These are phyloP conservation scores for Exophiala spinifera DNA, from an alignment of 2,329 filamentous ascomycete species.

Conservation along the genomic window DNA sequence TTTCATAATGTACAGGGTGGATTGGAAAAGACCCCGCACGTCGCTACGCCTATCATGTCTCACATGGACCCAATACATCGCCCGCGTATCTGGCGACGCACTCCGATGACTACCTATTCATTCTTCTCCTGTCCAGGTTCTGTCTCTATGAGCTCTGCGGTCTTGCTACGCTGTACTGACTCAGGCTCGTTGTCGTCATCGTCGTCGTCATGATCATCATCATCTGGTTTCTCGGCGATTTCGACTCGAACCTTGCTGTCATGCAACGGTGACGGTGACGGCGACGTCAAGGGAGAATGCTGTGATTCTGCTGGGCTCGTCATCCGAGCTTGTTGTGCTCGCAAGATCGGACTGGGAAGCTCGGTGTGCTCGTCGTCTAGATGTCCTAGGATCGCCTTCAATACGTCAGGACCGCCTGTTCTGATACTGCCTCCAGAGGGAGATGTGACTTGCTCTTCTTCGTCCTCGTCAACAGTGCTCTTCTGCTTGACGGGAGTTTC, in stretches of 20 bases:
- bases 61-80: too few relatives aligned
- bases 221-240: background rate
- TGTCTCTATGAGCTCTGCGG: too few relatives aligned
- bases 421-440: slow-evolving; percentile 27
- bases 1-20: too few relatives aligned
- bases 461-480: slow-evolving; percentile 2
- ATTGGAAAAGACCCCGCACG: too few relatives aligned
- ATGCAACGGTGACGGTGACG: too few relatives aligned
- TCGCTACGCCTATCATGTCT: too few relatives aligned
- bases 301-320: background rate
- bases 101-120: background rate
- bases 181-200: background rate
- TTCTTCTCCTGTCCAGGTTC: background rate
- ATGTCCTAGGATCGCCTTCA: slow-evolving; percentile 26
- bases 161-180: too few relatives aligned
- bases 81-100: too few relatives aligned
- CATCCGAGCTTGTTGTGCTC: background rate
- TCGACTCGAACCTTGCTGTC: background rate
- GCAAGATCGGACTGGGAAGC: slow-evolving; percentile 1
- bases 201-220: background rate
- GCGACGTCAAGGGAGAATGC: too few relatives aligned
- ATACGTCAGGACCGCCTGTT: slow-evolving; percentile 24
- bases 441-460: slow-evolving; percentile 18
- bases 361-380: slow-evolving; percentile 12
- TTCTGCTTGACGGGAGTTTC: slow-evolving; percentile 16